These are phyloP conservation scores for Euphrasia confusa DNA, from an alignment of 257 asterid species.

Conservation along the genomic window DNA sequence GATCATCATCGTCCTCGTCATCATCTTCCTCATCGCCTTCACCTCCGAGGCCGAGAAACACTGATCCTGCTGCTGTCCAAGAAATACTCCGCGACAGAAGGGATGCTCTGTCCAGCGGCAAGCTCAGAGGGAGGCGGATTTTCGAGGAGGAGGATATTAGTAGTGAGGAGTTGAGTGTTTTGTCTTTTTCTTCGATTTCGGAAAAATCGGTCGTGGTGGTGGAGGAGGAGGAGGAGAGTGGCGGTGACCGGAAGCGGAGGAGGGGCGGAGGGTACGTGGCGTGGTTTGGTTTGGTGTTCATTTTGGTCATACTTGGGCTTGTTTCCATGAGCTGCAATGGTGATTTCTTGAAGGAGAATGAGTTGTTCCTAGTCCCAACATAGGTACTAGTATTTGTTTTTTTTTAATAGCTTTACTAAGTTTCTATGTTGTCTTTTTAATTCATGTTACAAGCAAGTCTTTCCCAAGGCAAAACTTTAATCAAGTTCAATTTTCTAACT, in stretches of 20 bases:
- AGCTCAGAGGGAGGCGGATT: conserved; percentile 36
- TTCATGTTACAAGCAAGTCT: too few relatives aligned
- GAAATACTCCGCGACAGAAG: conserved; percentile 37
- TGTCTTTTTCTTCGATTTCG: conserved; percentile 7
- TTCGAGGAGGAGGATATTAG: conserved; percentile 21
- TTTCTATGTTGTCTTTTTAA: too few relatives aligned
- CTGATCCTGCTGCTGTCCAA: conserved; percentile 22
- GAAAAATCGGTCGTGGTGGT: conserved; percentile 22
- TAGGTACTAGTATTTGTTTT: neutral
- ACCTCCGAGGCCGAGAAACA: conserved; percentile 22
- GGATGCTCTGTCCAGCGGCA: conserved; percentile 34
- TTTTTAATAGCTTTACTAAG: too few relatives aligned
- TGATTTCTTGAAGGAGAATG: conserved; percentile 21
- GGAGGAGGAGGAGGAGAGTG: conserved; percentile 12
- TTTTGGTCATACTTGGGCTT: conserved; percentile 21
- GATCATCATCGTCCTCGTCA: neutral
- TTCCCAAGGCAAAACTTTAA: too few relatives aligned
- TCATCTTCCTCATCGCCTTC: conserved; percentile 20
- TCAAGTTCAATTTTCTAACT: too few relatives aligned
- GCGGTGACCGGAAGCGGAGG: conserved; percentile 11
- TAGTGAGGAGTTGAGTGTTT: neutral
- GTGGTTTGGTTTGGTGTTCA: conserved; percentile 26
- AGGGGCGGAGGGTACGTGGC: conserved; percentile 25
- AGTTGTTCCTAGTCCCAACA: conserved; percentile 30
- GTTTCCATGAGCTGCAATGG: conserved; percentile 25